These are phyloP conservation scores for Apostasia ramifera DNA, from an alignment of 106 monocot genomes.

Conservation along the genomic window DNA sequence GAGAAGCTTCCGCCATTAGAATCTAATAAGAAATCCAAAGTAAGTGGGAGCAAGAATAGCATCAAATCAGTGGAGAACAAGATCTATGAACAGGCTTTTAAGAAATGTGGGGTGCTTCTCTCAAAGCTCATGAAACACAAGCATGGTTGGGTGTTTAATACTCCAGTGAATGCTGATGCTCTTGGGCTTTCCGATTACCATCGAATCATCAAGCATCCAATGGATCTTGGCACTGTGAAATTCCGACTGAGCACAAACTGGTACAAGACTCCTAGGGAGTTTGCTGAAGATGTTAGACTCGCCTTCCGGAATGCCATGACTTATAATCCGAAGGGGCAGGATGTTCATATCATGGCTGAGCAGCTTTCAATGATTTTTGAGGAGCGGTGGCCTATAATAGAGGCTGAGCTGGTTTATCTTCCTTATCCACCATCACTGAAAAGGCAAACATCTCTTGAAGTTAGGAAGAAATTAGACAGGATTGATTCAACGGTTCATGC, in stretches of 20 bases:
- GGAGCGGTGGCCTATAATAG: slow-evolving; percentile 45
- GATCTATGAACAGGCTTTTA: slow-evolving; percentile 29
- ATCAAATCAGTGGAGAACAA: slow-evolving; percentile 2
- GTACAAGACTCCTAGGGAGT: slow-evolving; percentile 48
- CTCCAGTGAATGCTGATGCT: slow-evolving; percentile 52
- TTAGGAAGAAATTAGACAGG: slow-evolving; percentile 27
- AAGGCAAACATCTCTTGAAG: slow-evolving; percentile 13
- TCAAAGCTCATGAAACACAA: slow-evolving; percentile 61
- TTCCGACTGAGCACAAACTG: slow-evolving; percentile 37
- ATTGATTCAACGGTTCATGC: slow-evolving; percentile 41
- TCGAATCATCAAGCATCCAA: slow-evolving; percentile 46
- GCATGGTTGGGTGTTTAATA: slow-evolving; percentile 62
- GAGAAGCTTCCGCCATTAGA: slow-evolving; percentile 41
- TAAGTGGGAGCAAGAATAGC: slow-evolving; percentile 19
- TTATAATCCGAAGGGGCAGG: slow-evolving; percentile 62
- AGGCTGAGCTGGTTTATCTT: slow-evolving; percentile 16
- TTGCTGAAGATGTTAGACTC: slow-evolving; percentile 68
- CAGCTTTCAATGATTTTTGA: slow-evolving; percentile 51
- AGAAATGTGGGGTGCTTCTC: slow-evolving; percentile 40
- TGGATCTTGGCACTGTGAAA: slow-evolving; percentile 74
- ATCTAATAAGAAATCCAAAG: slow-evolving; percentile 23
- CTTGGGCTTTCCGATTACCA: slow-evolving; percentile 62
- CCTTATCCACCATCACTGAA: background rate
- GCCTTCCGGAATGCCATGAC: slow-evolving; percentile 69
- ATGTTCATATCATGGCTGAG: slow-evolving; percentile 63